phyloP scores from a whole-genome alignment of 768 basidiomycete genomes.

The Psilocybe azurescens region DNA sequence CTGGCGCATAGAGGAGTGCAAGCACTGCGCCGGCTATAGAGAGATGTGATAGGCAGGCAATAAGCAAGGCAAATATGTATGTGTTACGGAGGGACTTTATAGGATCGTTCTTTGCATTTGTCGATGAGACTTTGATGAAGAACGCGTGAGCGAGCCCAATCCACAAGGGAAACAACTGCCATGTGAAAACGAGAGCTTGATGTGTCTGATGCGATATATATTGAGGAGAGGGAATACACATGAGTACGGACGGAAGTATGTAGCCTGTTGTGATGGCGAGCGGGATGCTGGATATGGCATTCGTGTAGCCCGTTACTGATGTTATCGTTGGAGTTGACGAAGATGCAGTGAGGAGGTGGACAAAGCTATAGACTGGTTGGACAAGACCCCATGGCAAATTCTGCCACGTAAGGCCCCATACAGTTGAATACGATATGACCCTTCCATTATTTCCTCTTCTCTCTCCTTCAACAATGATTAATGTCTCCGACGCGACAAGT shows the following conservation, averaged over 20 bases:
- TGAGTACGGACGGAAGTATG: constrained; percentile 1
- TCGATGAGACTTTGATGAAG: background rate
- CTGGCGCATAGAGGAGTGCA: background rate
- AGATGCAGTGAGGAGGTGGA: background rate
- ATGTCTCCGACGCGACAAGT: background rate
- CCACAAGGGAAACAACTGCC: constrained; percentile 5
- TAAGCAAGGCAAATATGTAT: background rate
- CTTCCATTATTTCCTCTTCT: background rate
- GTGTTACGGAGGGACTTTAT: background rate
- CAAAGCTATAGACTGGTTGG: background rate
- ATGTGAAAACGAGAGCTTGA: background rate
- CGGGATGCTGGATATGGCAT: background rate
- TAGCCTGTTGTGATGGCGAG: background rate
- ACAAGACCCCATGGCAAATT: constrained; percentile 2
- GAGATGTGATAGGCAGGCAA: background rate
- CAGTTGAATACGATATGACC: background rate
- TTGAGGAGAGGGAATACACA: background rate
- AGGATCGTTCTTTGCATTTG: background rate
- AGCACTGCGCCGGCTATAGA: background rate
- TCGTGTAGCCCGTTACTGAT: background rate
- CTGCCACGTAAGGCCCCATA: constrained; percentile 3
- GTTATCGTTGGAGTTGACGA: background rate
- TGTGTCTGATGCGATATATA: background rate
- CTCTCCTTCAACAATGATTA: background rate
- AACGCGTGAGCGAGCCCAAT: background rate